phyloP scores from a whole-genome alignment of 495 filamentous ascomycete genomes.

The Aspergillus olivimuriae region DNA sequence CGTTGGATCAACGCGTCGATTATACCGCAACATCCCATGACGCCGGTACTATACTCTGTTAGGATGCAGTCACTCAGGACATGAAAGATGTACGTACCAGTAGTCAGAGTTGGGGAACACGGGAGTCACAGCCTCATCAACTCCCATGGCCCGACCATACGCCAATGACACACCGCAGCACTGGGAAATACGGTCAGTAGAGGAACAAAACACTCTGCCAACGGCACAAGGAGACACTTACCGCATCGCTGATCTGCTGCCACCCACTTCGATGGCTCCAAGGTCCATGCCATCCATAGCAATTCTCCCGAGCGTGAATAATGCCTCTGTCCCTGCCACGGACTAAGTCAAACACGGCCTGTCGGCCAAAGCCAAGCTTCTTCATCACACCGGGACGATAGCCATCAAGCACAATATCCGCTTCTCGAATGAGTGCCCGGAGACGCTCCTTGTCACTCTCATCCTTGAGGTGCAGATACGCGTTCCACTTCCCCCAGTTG shows the following conservation, averaged over 20 bases:
- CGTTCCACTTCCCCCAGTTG: slow-evolving; percentile 52
- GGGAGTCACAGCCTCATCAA: slow-evolving; percentile 15
- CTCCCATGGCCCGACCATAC: slow-evolving; percentile 24
- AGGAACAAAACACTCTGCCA: too few species aligned
- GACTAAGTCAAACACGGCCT: slow-evolving; percentile 37
- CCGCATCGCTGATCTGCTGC: slow-evolving; percentile 10
- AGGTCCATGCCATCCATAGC: slow-evolving; percentile 51
- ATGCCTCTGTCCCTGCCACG: slow-evolving; percentile 39
- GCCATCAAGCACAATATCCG: slow-evolving; percentile 53
- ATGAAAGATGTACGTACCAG: slow-evolving; percentile 9
- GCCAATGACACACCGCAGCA: slow-evolving; percentile 11
- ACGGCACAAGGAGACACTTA: neutral
- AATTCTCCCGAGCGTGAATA: slow-evolving; percentile 49
- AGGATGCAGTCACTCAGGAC: neutral
- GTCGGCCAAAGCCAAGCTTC: slow-evolving; percentile 41
- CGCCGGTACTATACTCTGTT: slow-evolving; percentile 16
- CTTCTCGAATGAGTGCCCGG: slow-evolving; percentile 37
- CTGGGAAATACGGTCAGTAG: neutral
- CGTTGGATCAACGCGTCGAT: slow-evolving; percentile 28
- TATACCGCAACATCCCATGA: slow-evolving; percentile 19
- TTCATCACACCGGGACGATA: slow-evolving; percentile 49
- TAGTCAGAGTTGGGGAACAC: slow-evolving; percentile 18
- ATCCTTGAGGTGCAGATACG: slow-evolving; percentile 40
- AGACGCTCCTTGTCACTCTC: slow-evolving; percentile 36
- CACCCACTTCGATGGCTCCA: slow-evolving; percentile 40